Evolutionary conservation across 345 rosid genomes (phyloP).

Genomic region (Aquilaria sinensis): DNA sequence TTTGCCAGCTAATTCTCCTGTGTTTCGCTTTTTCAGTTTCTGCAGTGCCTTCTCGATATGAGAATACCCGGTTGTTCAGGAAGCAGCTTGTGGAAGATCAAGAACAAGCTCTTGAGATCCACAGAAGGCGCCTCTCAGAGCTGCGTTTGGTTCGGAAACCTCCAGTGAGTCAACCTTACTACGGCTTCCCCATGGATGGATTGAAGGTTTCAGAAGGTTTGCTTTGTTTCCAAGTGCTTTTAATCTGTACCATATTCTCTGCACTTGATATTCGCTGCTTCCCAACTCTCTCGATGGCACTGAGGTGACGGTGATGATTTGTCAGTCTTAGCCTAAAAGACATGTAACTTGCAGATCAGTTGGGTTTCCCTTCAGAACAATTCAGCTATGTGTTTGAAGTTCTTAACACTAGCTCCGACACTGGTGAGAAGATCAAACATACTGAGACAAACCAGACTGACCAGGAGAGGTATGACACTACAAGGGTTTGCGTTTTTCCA

Average conservation of each 20-base stretch:
- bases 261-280: background rate
- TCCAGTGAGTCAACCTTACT: slow-evolving; percentile 19
- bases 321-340: background rate
- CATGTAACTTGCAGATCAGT: slow-evolving; percentile 18
- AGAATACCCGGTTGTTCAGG: slow-evolving; percentile 32
- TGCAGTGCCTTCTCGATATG: slow-evolving; percentile 43
- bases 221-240: background rate
- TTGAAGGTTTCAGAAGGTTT: slow-evolving; percentile 34
- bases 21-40: background rate
- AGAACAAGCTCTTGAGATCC: slow-evolving; percentile 32
- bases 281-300: background rate
- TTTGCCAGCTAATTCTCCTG: too few species aligned
- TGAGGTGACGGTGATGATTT: background rate
- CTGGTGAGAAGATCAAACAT: slow-evolving; percentile 18
- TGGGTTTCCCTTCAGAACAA: slow-evolving; percentile 28
- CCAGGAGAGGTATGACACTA: slow-evolving; percentile 31
- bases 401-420: slow-evolving; percentile 24
- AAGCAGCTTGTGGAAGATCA: slow-evolving; percentile 41
- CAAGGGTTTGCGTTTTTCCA: background rate
- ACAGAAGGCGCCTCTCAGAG: slow-evolving; percentile 34
- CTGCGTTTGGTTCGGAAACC: slow-evolving; percentile 28
- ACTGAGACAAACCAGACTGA: slow-evolving; percentile 24
- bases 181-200: slow-evolving; percentile 25
- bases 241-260: background rate
- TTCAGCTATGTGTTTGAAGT: slow-evolving; percentile 29